phyloP scores from a whole-genome alignment of 371 early-diverging fungal species.

The Basidiobolus meristosporus region DNA sequence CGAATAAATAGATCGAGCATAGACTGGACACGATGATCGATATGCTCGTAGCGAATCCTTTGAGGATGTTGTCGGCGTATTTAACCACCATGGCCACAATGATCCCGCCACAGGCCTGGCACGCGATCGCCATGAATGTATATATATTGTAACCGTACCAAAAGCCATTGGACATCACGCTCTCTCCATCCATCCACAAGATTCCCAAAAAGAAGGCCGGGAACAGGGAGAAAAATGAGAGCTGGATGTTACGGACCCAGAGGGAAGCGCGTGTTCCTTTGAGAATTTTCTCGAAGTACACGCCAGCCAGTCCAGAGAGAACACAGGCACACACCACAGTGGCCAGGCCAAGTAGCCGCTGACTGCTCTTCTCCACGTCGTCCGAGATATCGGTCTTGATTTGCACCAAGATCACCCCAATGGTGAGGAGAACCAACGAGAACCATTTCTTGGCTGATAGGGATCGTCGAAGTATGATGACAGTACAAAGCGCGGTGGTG shows the following conservation, averaged over 20 bases:
- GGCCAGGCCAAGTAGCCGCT: constrained; percentile 33
- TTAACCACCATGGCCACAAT: constrained; percentile 70
- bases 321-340: constrained; percentile 39
- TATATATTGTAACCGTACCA: constrained; percentile 52
- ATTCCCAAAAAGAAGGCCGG: constrained; percentile 44
- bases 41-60: constrained; percentile 73
- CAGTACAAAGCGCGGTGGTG: constrained; percentile 83
- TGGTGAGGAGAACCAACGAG: constrained; percentile 60
- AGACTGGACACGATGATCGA: constrained; percentile 64
- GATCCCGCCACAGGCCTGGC: constrained; percentile 73
- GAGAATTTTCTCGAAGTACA: constrained; percentile 49
- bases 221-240: constrained; percentile 33
- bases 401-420: constrained; percentile 80
- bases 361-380: no score
- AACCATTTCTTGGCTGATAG: constrained; percentile 56
- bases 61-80: no score
- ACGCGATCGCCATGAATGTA: constrained; percentile 50
- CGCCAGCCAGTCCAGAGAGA: constrained; percentile 47
- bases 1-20: constrained; percentile 50
- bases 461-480: constrained; percentile 43
- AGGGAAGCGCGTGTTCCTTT: constrained; percentile 35
- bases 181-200: constrained; percentile 33
- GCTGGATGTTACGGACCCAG: constrained; percentile 66
- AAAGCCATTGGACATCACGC: constrained; percentile 38
- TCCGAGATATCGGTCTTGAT: constrained; percentile 15